Evolutionary conservation across 768 basidiomycete species (phyloP), one percentile per base, ranked within the genome.

Genomic region (Tylopilus sp.): DNA sequence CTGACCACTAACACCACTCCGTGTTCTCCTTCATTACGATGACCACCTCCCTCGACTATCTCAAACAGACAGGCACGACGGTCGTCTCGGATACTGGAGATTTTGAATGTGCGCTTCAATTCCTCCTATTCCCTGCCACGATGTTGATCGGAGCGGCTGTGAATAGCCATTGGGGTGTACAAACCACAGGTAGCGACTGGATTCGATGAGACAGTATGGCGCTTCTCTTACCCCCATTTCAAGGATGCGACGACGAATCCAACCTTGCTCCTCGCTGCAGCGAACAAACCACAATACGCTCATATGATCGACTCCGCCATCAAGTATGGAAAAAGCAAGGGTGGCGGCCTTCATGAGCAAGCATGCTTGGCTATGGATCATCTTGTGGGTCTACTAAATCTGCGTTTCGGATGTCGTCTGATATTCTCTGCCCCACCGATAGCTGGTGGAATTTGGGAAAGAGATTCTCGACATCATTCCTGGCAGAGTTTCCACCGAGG

Each of bases 201-300:
- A n/a, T n/a, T n/a, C n/a, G n/a, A n/a, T n/a, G 8, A 17, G 35
- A 5, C 12, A n/a, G 8, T 35, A 15, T 15, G 6, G n/a, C 17
- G 35, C 3, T n/a, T 35, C 33, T 8, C 11, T 11, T 28, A 28
- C 31, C 3, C 18, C 4, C 15, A 44, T 51, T 66, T 30, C 9
- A 33, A 92, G 84, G 93, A 95, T 77, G 95, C 95, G 28, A 98
- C 94, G 38, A 98, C 95, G 56, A 98, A 98, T 77, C 95, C 95
- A 12, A 91, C 89, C 20, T 73, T 92, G 66, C 91, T 98, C 67
- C 81, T 98, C 60, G 86, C 90, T 17, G 95, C 94, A 35, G 85
- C 91, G 51, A 86, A 86, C 76, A 90, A 95, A 72, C 72, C 87
- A n/a, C 80, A 78, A 6, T 97, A 98, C 71, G 76, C 82, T 44